Evolutionary conservation across 1,284 basidiomycete species (phyloP).

Genomic region (Lentinus polychrous): DNA sequence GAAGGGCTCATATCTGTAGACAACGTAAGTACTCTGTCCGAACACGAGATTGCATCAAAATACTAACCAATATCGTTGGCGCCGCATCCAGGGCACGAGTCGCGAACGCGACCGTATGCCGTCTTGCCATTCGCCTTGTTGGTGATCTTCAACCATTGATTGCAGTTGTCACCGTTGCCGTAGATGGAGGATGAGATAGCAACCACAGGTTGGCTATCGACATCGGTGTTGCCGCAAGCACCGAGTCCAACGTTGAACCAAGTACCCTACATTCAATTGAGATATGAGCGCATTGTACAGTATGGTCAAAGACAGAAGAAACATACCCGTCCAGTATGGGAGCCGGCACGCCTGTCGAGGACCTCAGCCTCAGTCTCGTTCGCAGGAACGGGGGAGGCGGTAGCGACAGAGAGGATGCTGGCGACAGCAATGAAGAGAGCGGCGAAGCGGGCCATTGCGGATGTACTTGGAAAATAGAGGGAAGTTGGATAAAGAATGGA

Average conservation of each 20-base stretch:
- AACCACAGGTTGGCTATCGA: conserved; percentile 30
- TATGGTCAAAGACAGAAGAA: background rate
- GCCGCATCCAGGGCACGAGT: conserved; percentile 30
- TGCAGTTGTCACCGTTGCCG: conserved; percentile 30
- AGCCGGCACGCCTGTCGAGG: conserved; percentile 39
- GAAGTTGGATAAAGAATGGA: conserved; percentile 2
- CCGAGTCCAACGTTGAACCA: conserved; percentile 37
- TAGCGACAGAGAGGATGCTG: conserved; percentile 32
- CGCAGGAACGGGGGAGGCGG: conserved; percentile 41
- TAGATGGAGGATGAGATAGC: conserved; percentile 31
- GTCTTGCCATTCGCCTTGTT: conserved; percentile 27
- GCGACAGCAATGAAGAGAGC: conserved; percentile 38
- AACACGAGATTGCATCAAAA: background rate
- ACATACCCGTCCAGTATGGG: conserved; percentile 42
- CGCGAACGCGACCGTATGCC: conserved; percentile 25
- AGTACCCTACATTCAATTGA: conserved; percentile 28
- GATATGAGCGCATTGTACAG: conserved; percentile 1
- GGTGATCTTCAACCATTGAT: conserved; percentile 27
- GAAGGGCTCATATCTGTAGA: conserved; percentile 23
- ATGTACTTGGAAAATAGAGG: conserved; percentile 6
- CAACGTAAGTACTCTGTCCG: conserved; percentile 5
- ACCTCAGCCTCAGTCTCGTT: conserved; percentile 11
- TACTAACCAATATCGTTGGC: conserved; percentile 27
- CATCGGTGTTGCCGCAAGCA: conserved; percentile 32
- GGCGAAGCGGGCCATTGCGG: conserved; percentile 33